phyloP scores from a whole-genome alignment of 768 basidiomycete species.

The Amyloporia xantha region DNA sequence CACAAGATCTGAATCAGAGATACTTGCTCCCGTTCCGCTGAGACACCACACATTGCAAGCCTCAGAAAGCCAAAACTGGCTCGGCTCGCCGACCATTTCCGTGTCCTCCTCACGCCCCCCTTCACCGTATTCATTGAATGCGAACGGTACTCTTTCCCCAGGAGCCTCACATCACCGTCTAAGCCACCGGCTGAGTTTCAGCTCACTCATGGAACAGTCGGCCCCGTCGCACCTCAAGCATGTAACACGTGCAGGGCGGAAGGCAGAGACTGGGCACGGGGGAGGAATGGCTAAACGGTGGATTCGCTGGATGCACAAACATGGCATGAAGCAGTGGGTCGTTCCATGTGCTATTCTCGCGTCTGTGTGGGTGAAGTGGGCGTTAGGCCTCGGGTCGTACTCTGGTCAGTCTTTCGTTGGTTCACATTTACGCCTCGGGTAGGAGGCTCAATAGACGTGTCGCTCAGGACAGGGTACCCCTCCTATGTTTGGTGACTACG shows the following conservation, averaged over 20 bases:
- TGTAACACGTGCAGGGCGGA: slow-evolving; percentile 7
- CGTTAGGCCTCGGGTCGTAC: slow-evolving; percentile 70
- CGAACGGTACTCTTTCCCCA: neutral
- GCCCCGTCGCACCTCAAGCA: slow-evolving; percentile 2
- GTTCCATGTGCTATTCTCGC: slow-evolving; percentile 48
- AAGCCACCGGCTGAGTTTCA: slow-evolving; percentile 31
- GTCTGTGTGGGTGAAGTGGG: slow-evolving; percentile 56
- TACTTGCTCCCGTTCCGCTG: slow-evolving; percentile 60
- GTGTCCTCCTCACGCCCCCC: slow-evolving; percentile 41
- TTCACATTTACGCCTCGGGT: neutral
- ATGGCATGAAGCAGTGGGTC: slow-evolving; percentile 52
- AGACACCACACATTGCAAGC: slow-evolving; percentile 53
- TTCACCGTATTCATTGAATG: slow-evolving; percentile 35
- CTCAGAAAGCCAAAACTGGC: slow-evolving; percentile 55
- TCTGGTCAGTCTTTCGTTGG: slow-evolving; percentile 59
- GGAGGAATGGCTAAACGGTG: slow-evolving; percentile 55
- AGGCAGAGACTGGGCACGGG: slow-evolving; percentile 18
- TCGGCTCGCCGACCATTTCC: slow-evolving; percentile 40
- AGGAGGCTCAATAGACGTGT: slow-evolving; percentile 2
- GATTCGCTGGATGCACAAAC: slow-evolving; percentile 77
- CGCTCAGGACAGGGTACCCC: slow-evolving; percentile 57
- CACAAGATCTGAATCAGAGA: slow-evolving; percentile 36
- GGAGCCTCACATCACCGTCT: neutral
- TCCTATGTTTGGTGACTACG: slow-evolving; percentile 88
- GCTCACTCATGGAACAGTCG: slow-evolving; percentile 34